These are phyloP conservation scores for Pseudozyma tsukubaensis DNA, from an alignment of 1,284 basidiomycete genomes.

Conservation along the genomic window DNA sequence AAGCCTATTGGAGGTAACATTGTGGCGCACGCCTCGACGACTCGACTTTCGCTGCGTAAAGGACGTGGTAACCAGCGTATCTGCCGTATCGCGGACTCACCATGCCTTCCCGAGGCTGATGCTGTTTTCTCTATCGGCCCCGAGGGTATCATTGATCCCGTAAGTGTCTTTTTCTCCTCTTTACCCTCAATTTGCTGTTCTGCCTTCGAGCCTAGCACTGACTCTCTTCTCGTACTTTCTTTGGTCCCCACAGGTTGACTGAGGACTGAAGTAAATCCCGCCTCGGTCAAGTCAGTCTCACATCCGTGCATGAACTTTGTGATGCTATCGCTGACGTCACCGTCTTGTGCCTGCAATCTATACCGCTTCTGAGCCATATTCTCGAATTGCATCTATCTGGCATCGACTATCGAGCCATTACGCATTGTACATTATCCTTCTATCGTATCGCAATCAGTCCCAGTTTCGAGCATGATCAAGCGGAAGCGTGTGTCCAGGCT, in stretches of 20 bases:
- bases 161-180: conserved; percentile 10
- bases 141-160: conserved; percentile 69
- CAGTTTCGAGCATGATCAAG: too few species aligned
- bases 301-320: too few species aligned
- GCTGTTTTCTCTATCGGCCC: conserved; percentile 87
- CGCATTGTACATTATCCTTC: too few species aligned
- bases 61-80: conserved; percentile 90
- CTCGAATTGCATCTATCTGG: too few species aligned
- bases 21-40: conserved; percentile 69
- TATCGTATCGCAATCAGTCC: too few species aligned
- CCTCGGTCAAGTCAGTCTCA: too few species aligned
- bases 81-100: conserved; percentile 97
- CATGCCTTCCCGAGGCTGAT: conserved; percentile 96
- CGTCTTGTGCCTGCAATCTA: too few species aligned
- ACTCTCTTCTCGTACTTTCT: not conserved
- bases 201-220: not conserved
- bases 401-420: too few species aligned
- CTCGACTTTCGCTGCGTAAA: conserved; percentile 85
- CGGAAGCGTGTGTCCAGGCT: too few species aligned
- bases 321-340: too few species aligned
- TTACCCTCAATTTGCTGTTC: not conserved
- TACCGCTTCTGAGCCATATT: too few species aligned
- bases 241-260: not conserved
- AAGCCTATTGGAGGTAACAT: conserved; percentile 81
- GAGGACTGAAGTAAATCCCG: too few species aligned